Base-by-base conservation (phyloP, 257 asterid species). In the Solanum sparsipilum region DNA sequence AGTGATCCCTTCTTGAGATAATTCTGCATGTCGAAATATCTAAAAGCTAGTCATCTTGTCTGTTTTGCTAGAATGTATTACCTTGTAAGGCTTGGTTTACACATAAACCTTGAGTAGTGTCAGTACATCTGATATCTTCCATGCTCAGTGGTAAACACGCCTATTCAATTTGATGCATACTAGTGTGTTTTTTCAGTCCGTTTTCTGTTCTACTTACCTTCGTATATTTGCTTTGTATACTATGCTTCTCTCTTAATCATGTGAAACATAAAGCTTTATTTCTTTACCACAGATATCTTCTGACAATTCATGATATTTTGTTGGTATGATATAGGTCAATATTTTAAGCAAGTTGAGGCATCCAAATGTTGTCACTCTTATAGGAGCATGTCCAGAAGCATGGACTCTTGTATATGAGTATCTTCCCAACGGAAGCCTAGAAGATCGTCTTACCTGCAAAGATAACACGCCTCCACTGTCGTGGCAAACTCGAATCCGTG, bases 341-440 rank as follows among this genome's bases (percentile, higher is more conserved):
- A 92, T 95, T 82, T 90, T 96, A 92, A 95, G 99, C 89, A 96
- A 89, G 89, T 82, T 97, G 94, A 91, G 99, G 96, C 99, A 97
- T 93, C 99, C 98, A 48, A 93, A 97, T 91, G 91, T 97, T 81
- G 90, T 96, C 58, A 95, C 97, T 36, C 93, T 97, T 83, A 92
- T 97, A 74, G 99, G 99, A 83, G 98, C 98, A 86, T 97, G 99
- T 88, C 98, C 94, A 6, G 98, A 95, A 89, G 92, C 92, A 70
- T 95, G 94, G 93, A 92, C 93, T 21, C 98, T 97, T 75, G 87
- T 97, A 44, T 96, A 97, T 11, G 99, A 97, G 92, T 97, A 94
- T 90, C 94, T 94, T 73, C 97, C 95, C 23, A 93, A 96, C 87
- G 99, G 99, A 84, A 97, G 98, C 95, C 98, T 97, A 9, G 99